Evolutionary conservation across 2,329 filamentous ascomycete genomes (phyloP).

Genomic region (Furcasterigmium sp.): DNA sequence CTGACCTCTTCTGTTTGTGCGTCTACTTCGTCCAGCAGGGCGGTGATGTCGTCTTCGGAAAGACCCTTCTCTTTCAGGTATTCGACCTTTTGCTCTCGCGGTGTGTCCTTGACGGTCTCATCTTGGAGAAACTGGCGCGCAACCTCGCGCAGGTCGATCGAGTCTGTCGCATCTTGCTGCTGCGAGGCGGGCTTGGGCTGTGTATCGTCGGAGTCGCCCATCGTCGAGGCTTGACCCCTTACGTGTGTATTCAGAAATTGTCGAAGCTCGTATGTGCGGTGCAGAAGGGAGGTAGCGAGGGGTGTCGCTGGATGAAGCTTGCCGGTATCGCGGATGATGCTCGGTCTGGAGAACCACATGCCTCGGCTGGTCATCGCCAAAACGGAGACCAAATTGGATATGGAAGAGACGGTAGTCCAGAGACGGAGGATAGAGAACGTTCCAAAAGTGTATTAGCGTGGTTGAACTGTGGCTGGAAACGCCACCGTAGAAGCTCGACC

Average conservation of each 20-base stretch:
- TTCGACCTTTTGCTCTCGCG: conserved; percentile 65
- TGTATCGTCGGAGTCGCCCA: conserved; percentile 24
- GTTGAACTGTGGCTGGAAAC: too few relatives aligned
- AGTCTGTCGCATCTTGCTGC: conserved; percentile 12
- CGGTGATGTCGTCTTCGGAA: conserved; percentile 59
- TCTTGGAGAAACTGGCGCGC: conserved; percentile 74
- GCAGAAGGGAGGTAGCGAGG: too few relatives aligned
- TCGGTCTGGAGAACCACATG: conserved; percentile 12
- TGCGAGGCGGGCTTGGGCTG: conserved; percentile 8
- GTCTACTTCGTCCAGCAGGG: conserved; percentile 43
- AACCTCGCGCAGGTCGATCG: conserved; percentile 45
- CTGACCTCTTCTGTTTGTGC: background rate
- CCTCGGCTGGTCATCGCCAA: conserved; percentile 9
- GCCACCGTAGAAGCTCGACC: too few relatives aligned
- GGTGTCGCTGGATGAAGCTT: too few relatives aligned
- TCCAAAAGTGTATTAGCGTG: too few relatives aligned
- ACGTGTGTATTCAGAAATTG: too few relatives aligned
- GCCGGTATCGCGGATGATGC: background rate
- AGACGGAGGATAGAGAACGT: too few relatives aligned
- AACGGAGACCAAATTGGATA: too few relatives aligned
- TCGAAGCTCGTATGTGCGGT: too few relatives aligned
- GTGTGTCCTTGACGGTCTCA: conserved; percentile 62
- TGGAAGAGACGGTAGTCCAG: too few relatives aligned
- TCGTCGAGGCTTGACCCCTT: conserved; percentile 5
- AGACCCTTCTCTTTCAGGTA: conserved; percentile 79